Base-by-base conservation (phyloP, 176 grass and related monocot species). In the Luzula sylvatica region DNA sequence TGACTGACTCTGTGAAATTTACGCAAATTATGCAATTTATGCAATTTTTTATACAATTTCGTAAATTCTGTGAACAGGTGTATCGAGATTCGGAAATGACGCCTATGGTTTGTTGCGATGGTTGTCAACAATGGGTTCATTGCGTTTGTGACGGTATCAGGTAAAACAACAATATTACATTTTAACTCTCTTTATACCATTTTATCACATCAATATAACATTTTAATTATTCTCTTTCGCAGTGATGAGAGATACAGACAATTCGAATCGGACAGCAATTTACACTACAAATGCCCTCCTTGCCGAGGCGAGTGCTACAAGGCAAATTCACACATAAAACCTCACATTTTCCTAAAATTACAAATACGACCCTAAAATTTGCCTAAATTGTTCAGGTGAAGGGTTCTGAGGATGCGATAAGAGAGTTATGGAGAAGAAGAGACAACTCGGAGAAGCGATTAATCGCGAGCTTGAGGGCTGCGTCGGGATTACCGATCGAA, bases 61-160 rank as follows among this genome's bases (percentile, higher is more conserved):
- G n/a, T n/a, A n/a, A n/a, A n/a, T n/a, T n/a, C n/a, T n/a, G n/a
- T n/a, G n/a, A n/a, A n/a, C 52, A 96, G 90, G 90, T 96, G 20
- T 96, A 96, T 79, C 84, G 90, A 79, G 90, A 96, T 60, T 96
- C 90, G 75, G 90, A 96, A 78, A 79, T 81, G 30, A 89, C 70
- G 66, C 90, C 90, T 5, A 96, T 96, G 90, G 90, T 96, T 70
- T 96, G 90, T 29, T 96, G 90, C 7, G 90, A 96, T 60, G 53
- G 69, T 65, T 96, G 90, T 75, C 83, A 96, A 82, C 87, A 87
- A 71, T 96, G 90, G 90, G 90, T 96, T 21, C 90, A 96, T 65
- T 89, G 87, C 60, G 66, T 75, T 32, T 96, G 90, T 60, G 90
- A 96, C 82, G 90, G 84, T 40, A 96, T 96, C 58, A 96, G 84